phyloP scores from a whole-genome alignment of 2,329 filamentous ascomycete genomes.

The Ophioceras dolichostomum region DNA sequence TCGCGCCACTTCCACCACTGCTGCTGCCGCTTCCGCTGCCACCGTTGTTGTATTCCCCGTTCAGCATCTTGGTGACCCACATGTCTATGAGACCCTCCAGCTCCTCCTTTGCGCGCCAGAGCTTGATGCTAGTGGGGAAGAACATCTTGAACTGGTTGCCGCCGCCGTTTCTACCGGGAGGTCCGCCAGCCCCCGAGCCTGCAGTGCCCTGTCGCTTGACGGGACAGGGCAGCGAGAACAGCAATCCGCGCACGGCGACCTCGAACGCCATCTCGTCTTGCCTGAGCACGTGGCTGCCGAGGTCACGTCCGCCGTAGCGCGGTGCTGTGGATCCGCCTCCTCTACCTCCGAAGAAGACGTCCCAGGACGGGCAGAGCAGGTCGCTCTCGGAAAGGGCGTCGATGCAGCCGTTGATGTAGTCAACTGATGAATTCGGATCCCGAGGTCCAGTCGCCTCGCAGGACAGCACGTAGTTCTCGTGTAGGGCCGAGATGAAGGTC shows the following conservation, averaged over 20 bases:
- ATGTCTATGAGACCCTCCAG: conserved; percentile 60
- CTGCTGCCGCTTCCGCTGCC: not conserved
- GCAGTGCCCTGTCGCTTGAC: conserved; percentile 60
- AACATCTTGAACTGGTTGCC: conserved; percentile 77
- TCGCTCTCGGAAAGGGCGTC: conserved; percentile 82
- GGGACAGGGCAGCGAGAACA: conserved; percentile 75
- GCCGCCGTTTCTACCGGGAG: conserved; percentile 16
- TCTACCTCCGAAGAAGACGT: conserved; percentile 52
- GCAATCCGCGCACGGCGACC: conserved; percentile 71
- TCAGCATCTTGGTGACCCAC: conserved; percentile 51
- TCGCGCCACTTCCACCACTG: not conserved
- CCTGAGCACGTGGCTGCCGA: conserved; percentile 60
- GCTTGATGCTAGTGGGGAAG: conserved; percentile 71
- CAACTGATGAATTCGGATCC: conserved; percentile 51
- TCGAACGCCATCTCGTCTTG: conserved; percentile 95
- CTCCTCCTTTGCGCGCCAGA: conserved; percentile 79
- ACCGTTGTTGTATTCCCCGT: conserved; percentile 36
- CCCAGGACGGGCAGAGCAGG: conserved; percentile 63
- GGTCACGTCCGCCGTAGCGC: conserved; percentile 34
- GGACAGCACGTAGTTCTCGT: conserved; percentile 80
- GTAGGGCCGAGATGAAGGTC: conserved; percentile 12
- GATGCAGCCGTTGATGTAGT: conserved; percentile 75
- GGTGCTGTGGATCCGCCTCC: too few species aligned
- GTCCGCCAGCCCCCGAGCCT: conserved; percentile 19
- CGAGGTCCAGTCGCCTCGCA: conserved; percentile 47